These are phyloP conservation scores for Rhizophagus clarus DNA, from an alignment of 192 early-diverging fungal genomes.

Conservation along the genomic window DNA sequence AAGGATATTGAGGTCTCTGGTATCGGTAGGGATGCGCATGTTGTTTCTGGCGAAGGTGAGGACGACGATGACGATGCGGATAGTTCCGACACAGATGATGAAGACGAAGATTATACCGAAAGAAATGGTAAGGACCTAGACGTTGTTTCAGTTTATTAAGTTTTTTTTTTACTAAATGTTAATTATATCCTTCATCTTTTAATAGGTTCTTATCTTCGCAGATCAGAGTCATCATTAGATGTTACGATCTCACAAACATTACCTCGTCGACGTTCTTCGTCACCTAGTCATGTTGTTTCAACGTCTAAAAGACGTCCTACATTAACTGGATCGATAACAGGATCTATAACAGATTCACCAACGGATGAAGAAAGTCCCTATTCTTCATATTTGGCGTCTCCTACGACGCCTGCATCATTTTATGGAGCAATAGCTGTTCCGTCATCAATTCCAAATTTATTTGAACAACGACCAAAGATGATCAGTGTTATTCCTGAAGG, in stretches of 20 bases:
- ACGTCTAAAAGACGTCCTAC: conserved; percentile 34
- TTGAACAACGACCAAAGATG: conserved; percentile 35
- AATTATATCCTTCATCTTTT: neutral
- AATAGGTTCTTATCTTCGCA: conserved; percentile 15
- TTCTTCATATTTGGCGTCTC: conserved; percentile 40
- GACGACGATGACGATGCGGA: conserved; percentile 37
- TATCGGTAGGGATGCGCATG: conserved; percentile 28
- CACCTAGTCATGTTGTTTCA: neutral
- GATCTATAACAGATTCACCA: conserved; percentile 43
- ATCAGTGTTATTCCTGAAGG: conserved; percentile 53
- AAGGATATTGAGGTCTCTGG: conserved; percentile 32
- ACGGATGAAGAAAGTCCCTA: conserved; percentile 34
- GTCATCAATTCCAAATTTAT: conserved; percentile 37
- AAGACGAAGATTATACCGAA: conserved; percentile 39
- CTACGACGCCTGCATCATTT: conserved; percentile 36
- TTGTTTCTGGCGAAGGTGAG: conserved; percentile 41
- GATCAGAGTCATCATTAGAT: conserved; percentile 28
- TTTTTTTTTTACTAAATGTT: neutral
- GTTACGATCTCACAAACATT: neutral
- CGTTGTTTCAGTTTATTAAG: neutral
- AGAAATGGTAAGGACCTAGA: conserved; percentile 27
- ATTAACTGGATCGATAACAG: conserved; percentile 19
- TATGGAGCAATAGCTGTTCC: conserved; percentile 36
- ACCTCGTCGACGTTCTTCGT: conserved; percentile 22
- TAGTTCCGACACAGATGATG: conserved; percentile 43